phyloP scores from a whole-genome alignment of 768 basidiomycete species.

The Collybia mongolica region DNA sequence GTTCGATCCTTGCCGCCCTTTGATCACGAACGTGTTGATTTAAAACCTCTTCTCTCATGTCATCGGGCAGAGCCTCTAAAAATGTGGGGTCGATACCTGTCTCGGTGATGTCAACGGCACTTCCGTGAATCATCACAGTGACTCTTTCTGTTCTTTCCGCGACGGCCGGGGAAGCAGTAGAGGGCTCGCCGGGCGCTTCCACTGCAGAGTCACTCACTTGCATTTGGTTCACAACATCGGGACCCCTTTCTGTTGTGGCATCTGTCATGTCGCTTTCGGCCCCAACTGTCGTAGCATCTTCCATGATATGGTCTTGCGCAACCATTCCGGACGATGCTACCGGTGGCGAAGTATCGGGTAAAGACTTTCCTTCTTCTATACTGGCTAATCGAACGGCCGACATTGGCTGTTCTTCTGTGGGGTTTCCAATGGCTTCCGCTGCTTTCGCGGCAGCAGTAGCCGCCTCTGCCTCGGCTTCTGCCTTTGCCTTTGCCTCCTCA shows the following conservation, averaged over 20 bases:
- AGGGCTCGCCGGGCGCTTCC: constrained; percentile 16
- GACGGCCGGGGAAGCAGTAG: constrained; percentile 26
- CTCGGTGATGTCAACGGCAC: constrained; percentile 94
- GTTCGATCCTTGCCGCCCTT: constrained; percentile 71
- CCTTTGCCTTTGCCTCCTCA: constrained; percentile 36
- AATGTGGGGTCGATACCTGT: constrained; percentile 98
- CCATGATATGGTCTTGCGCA: constrained; percentile 29
- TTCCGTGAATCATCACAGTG: constrained; percentile 90
- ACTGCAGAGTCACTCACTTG: constrained; percentile 17
- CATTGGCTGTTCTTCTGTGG: constrained; percentile 21
- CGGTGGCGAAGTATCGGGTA: background rate
- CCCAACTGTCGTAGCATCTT: constrained; percentile 26
- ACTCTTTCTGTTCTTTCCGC: constrained; percentile 66
- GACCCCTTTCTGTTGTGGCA: constrained; percentile 18
- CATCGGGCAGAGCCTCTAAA: constrained; percentile 95
- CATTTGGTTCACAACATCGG: background rate
- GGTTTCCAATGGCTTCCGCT: constrained; percentile 31
- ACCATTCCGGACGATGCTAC: constrained; percentile 2
- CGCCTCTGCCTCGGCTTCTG: constrained; percentile 35
- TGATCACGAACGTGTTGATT: constrained; percentile 96
- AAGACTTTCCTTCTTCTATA: constrained; percentile 6
- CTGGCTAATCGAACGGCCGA: constrained; percentile 9
- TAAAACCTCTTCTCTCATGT: constrained; percentile 97
- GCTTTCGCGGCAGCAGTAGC: constrained; percentile 26
- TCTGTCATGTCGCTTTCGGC: constrained; percentile 56